These are phyloP conservation scores for Diatrype stigma DNA, from an alignment of 2,329 filamentous ascomycete genomes.

Conservation along the genomic window DNA sequence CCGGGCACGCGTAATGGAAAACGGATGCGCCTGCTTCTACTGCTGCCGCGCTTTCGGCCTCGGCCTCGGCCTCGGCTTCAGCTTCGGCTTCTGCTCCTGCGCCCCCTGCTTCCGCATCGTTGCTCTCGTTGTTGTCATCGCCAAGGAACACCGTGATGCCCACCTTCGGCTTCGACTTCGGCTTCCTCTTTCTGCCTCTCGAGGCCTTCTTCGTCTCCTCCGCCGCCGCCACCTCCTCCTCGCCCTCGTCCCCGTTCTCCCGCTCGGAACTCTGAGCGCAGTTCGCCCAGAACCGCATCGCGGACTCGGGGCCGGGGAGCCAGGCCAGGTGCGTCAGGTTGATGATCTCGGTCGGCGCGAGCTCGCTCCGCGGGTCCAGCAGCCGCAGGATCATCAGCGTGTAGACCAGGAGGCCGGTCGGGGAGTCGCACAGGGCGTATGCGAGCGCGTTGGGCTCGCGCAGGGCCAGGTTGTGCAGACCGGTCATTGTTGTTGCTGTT, in stretches of 20 bases:
- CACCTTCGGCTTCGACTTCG: slow-evolving; percentile 37
- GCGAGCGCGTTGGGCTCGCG: slow-evolving; percentile 51
- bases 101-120: too few species aligned
- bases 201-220: neutral
- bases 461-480: slow-evolving; percentile 26
- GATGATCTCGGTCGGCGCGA: slow-evolving; percentile 51
- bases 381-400: slow-evolving; percentile 44
- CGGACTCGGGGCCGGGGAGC: slow-evolving; percentile 62
- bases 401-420: slow-evolving; percentile 53
- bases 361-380: slow-evolving; percentile 34
- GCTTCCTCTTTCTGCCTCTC: too few species aligned
- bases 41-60: slow-evolving; percentile 9
- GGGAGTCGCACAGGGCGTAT: slow-evolving; percentile 60
- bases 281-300: slow-evolving; percentile 52
- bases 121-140: too few species aligned
- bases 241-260: slow-evolving; percentile 24
- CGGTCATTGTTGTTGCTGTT: slow-evolving; percentile 20
- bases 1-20: slow-evolving; percentile 39
- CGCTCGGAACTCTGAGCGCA: slow-evolving; percentile 35
- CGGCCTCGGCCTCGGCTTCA: neutral
- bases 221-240: slow-evolving; percentile 12
- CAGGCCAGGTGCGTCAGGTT: slow-evolving; percentile 59
- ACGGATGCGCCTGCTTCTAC: slow-evolving; percentile 5
- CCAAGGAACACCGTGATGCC: slow-evolving; percentile 46
- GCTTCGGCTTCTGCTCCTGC: neutral